Base-by-base conservation (phyloP, 2,329 filamentous ascomycete genomes). In the Hirsutella rhossiliensis region DNA sequence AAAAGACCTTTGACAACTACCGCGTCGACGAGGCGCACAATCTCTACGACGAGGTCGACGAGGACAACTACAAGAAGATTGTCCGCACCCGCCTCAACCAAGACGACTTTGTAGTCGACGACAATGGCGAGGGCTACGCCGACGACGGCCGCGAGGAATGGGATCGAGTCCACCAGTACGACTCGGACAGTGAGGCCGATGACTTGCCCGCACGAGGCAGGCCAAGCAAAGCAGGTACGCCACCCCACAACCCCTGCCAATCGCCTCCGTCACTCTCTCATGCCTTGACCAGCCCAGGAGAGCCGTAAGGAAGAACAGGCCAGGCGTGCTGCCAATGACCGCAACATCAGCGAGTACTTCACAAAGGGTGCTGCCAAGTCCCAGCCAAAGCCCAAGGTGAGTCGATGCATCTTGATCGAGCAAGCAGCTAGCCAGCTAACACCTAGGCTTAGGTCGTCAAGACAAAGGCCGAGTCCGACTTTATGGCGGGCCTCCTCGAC, bases 71-170 rank as follows among this genome's bases (percentile, higher is more conserved):
- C 72, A 96, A 96, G 70, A 94, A 94, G 62, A 83, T 97, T 52
- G 88, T 98, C 13, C 79, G 92, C 37, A 80, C 83, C 45, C 82
- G 92, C 40, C 72, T 98, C 42, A 86, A 97, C 58, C 75, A 94
- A 56, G 92, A 98, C 56, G 92, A 98, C 66, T 98, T 98, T 57
- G 90, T 98, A 43, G 89, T 98, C 47, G 92, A 97, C 68, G 92
- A 98, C 67, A 94, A 96, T 68, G 90, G 90, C 57, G 87, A 90
- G 60, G 90, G 92, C 32, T 98, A 98, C 58, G 90, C 87, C 52
- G 90, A 97, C 61, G 92, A 97, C 59, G 92, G 92, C 48, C 82
- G 92, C 44, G 89, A 95, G 65, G 92, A 97, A 55, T 90, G 90
- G 89, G 81, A 90, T 63, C 78, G 84, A 54, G 74, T 82, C 51